These are phyloP conservation scores for Corymbia citriodora DNA, from an alignment of 441 rosid species.

Conservation along the genomic window DNA sequence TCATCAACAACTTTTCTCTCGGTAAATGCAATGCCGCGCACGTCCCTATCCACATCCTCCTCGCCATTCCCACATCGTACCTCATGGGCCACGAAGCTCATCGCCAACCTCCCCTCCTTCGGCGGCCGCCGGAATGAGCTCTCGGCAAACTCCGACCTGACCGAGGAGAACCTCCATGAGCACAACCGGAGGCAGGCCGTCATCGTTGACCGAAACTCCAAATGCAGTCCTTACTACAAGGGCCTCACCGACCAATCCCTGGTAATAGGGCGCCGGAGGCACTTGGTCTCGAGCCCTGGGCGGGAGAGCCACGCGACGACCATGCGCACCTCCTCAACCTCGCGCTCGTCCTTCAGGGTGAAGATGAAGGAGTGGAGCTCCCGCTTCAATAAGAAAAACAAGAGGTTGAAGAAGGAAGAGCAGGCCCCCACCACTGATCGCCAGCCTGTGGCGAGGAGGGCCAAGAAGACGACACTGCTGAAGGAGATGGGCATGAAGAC, in stretches of 20 bases:
- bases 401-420: not conserved
- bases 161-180: constrained; percentile 9
- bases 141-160: not conserved
- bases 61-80: not conserved
- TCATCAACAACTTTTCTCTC: not conserved
- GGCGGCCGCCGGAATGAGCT: not conserved
- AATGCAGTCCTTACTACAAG: constrained; percentile 11
- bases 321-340: not conserved
- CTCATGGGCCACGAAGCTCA: not conserved
- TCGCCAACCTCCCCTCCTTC: not conserved
- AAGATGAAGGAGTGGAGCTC: not conserved
- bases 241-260: constrained; percentile 3
- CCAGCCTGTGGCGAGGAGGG: not conserved
- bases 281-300: not conserved
- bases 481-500: not conserved
- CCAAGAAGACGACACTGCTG: not conserved
- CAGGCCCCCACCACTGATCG: not conserved
- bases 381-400: not conserved
- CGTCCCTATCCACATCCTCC: not conserved
- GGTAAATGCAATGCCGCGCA: not conserved
- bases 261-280: not conserved
- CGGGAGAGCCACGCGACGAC: constrained; percentile 6
- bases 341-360: not conserved
- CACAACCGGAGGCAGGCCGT: not conserved
- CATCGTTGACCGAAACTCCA: not conserved